Evolutionary conservation across 768 basidiomycete genomes (phyloP), one percentile per base, ranked within the genome.

Genomic region (Dioszegia hungarica): DNA sequence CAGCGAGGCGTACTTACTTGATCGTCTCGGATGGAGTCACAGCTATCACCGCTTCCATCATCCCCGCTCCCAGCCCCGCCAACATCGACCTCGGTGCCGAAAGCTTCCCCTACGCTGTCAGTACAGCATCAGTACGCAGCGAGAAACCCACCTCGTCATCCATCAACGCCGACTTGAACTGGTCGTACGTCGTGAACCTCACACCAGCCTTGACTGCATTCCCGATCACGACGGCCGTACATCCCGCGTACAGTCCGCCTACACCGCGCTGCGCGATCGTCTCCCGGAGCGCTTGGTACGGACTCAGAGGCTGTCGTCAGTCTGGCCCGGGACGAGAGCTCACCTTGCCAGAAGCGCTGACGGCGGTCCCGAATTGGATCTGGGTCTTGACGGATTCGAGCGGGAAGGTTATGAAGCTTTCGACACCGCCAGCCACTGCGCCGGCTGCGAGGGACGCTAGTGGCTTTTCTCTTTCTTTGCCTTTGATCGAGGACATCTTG

Each of bases 21-120:
- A 98, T 95, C 0, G 94, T 98, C 75, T 99, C 94, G 12, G 90
- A 92, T 2, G 94, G 94, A 0, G 94, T 98, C 2, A 99, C 94
- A 1, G 94, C 94, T 54, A 97, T 84, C 20, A 97, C 73, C 0
- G 94, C 90, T 75, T 98, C 94, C 68, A 80, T 86, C 84, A 91
- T 84, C 3, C 94, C 94, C 1, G 94, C 94, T 50, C 77, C 79
- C 5, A 81, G 66, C 31, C 80, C 80, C 24, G 80, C 90, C 43
- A 90, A 68, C 29, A 98, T 81, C 78, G 90, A 92, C 33, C 86
- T 79, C 5, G 90, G 86, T 0, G 93, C 85, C 57, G 84, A 87
- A 38, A 97, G 84, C 81, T 93, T 93, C 14, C 94, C 93, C 90
- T 97, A 57, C 20, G 33, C 11, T 34, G 9, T 33, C 34, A 10